A percentile compares a stretch with the other conserved stretches of the same genome.
Evolutionary conservation across 129 eudicot species (phyloP).

Genomic region (Centrapalus pauciflorus): DNA sequence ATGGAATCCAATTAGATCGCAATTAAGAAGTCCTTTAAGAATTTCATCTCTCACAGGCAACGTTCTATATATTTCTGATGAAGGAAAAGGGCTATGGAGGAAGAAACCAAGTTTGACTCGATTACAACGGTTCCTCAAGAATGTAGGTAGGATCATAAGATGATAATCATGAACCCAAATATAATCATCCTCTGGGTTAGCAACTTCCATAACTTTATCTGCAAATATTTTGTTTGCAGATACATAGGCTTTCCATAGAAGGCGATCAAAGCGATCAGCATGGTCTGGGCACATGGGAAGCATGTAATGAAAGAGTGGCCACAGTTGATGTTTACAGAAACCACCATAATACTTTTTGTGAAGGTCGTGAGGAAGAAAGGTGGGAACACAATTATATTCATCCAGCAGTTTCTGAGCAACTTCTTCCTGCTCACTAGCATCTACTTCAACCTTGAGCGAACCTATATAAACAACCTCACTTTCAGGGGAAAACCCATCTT

Average conservation of each 20-base stretch:
- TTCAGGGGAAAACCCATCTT: constrained; percentile 63
- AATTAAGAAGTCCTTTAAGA: constrained; percentile 68
- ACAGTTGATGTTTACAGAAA: constrained; percentile 79
- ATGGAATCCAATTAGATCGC: constrained; percentile 81
- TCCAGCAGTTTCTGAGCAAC: constrained; percentile 73
- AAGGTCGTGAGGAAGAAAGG: constrained; percentile 73
- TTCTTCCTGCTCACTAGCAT: constrained; percentile 69
- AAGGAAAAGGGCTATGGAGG: constrained; percentile 87
- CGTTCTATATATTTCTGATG: constrained; percentile 79
- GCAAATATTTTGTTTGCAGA: constrained; percentile 79
- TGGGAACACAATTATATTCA: constrained; percentile 82
- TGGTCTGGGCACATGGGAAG: constrained; percentile 79
- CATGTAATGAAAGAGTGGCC: constrained; percentile 96
- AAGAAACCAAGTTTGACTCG: constrained; percentile 78
- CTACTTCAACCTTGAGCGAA: constrained; percentile 66
- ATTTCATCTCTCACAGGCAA: constrained; percentile 77
- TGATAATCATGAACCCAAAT: constrained; percentile 93
- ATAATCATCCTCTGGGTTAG: constrained; percentile 75
- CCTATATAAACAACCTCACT: constrained; percentile 70
- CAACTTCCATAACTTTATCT: constrained; percentile 78
- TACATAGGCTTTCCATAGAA: constrained; percentile 78
- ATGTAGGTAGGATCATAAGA: constrained; percentile 84
- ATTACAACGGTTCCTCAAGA: constrained; percentile 56
- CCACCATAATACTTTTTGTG: constrained; percentile 67
- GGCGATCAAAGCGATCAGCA: constrained; percentile 69